These are phyloP conservation scores for Chlorencoelia australis DNA, from an alignment of 2,329 filamentous ascomycete genomes.

Conservation along the genomic window DNA sequence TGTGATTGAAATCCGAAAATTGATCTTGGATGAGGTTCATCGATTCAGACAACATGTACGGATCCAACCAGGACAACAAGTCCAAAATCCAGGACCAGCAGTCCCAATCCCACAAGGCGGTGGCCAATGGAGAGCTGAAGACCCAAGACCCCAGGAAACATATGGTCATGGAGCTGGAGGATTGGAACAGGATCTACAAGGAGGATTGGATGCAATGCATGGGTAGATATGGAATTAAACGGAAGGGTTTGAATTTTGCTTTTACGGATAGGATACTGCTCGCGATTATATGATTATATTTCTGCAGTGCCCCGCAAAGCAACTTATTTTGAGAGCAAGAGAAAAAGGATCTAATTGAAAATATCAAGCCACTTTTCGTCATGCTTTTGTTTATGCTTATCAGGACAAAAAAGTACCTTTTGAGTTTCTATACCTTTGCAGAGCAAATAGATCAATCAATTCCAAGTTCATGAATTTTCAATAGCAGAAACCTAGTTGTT, in stretches of 20 bases:
- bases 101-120: conserved; percentile 26
- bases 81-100: conserved; percentile 17
- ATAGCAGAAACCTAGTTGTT: too few relatives aligned
- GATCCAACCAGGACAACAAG: conserved; percentile 26
- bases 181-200: conserved; percentile 29
- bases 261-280: too few relatives aligned
- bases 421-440: too few relatives aligned
- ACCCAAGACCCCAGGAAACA: conserved; percentile 28
- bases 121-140: conserved; percentile 25
- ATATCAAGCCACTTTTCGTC: neutral
- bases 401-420: neutral
- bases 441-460: too few relatives aligned
- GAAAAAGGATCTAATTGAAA: neutral
- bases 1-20: conserved; percentile 86
- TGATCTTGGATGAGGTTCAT: conserved; percentile 93
- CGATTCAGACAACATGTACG: conserved; percentile 58
- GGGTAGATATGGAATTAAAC: conserved; percentile 11
- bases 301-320: too few relatives aligned
- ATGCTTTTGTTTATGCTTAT: neutral
- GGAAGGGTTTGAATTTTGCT: neutral
- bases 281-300: too few relatives aligned
- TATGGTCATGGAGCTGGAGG: conserved; percentile 23
- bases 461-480: too few relatives aligned
- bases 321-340: neutral
- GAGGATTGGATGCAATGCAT: conserved; percentile 27